These are phyloP conservation scores for Capronia coronata DNA, from an alignment of 2,329 filamentous ascomycete genomes.

Conservation along the genomic window DNA sequence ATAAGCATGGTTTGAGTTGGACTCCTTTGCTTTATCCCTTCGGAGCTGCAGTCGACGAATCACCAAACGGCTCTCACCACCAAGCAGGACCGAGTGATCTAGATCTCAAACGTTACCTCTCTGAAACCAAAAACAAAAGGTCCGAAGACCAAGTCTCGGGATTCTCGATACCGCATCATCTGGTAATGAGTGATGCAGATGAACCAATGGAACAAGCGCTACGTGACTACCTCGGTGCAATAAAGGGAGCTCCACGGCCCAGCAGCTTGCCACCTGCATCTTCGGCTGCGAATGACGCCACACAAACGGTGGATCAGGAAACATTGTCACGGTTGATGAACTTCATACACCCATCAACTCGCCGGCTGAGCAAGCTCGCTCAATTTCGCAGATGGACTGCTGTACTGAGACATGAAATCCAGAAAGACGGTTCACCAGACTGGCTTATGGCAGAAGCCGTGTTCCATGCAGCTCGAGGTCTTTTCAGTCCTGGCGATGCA, in stretches of 20 bases:
- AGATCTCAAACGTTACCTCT: background rate
- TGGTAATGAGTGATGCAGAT: background rate
- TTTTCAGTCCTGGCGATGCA: background rate
- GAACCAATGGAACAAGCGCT: slow-evolving; percentile 4
- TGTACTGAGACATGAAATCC: slow-evolving; percentile 8
- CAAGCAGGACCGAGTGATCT: background rate
- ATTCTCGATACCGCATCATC: background rate
- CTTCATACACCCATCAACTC: slow-evolving; percentile 3
- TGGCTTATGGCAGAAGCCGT: slow-evolving; percentile 12
- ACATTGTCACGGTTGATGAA: background rate
- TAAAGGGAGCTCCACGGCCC: background rate
- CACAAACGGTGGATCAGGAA: background rate
- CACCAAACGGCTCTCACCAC: background rate
- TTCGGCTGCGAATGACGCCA: background rate
- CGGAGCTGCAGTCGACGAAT: background rate
- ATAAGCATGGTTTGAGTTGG: background rate
- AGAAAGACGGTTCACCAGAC: background rate
- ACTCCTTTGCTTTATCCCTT: background rate
- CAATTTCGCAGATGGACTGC: slow-evolving; percentile 6
- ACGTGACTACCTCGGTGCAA: background rate
- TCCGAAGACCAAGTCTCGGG: background rate
- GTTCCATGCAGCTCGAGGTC: background rate
- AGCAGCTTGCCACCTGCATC: background rate
- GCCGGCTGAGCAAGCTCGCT: background rate
- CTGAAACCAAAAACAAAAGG: background rate